Conservation (phyloP, 108 stramenopile genomes). For the Fistulifera solaris region DNA sequence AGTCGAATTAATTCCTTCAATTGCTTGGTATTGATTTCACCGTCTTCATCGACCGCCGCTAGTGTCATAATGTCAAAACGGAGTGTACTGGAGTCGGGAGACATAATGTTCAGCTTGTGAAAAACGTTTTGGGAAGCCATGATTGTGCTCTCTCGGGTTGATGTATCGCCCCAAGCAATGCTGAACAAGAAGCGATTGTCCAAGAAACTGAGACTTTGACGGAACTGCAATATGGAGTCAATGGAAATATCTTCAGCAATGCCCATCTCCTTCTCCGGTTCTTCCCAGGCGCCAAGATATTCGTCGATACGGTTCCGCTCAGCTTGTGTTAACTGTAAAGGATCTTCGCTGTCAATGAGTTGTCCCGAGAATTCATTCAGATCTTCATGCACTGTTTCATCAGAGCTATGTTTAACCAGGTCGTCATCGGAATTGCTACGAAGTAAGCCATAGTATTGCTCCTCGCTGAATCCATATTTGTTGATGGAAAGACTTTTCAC, state of each 20-base stretch:
- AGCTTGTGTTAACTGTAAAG: not conserved
- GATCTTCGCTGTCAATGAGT: not conserved
- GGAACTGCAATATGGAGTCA: slow-evolving; percentile 33
- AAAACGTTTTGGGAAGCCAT: slow-evolving; percentile 1
- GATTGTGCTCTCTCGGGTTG: not conserved
- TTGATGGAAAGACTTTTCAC: not conserved
- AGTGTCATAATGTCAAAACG: not conserved
- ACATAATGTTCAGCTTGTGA: slow-evolving; percentile 31
- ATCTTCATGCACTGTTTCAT: not conserved
- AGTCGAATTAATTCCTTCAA: slow-evolving; percentile 31
- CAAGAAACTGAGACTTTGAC: slow-evolving; percentile 19
- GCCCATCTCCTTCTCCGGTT: slow-evolving; percentile 15
- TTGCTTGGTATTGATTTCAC: slow-evolving; percentile 1
- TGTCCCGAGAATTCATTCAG: not conserved
- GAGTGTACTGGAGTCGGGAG: slow-evolving; percentile 8
- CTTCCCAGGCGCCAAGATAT: slow-evolving; percentile 50
- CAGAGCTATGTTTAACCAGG: not conserved
- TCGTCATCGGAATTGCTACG: not conserved
- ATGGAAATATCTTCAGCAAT: not conserved
- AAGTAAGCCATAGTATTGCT: not conserved
- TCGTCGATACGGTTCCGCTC: slow-evolving; percentile 4
- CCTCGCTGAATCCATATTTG: not conserved
- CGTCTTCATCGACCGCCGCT: slow-evolving; percentile 3
- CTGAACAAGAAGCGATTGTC: slow-evolving; percentile 3
- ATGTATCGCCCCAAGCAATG: slow-evolving; percentile 22